Evolutionary conservation across 176 grass and related monocot species (phyloP).

Genomic region (Poa pratensis): DNA sequence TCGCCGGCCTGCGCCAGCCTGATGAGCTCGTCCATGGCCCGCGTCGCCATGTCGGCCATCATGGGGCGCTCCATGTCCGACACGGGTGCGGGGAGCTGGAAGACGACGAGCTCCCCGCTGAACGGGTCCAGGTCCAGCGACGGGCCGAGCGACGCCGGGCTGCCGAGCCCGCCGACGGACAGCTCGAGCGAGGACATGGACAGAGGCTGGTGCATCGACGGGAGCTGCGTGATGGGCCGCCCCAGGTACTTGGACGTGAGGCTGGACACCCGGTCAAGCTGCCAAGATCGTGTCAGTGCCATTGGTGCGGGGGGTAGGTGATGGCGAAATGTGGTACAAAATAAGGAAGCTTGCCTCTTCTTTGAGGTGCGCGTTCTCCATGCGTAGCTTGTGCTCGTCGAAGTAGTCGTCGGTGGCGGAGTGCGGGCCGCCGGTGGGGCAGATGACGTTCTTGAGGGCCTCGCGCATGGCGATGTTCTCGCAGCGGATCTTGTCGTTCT

Average conservation of each 20-base stretch:
- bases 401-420: slow-evolving; percentile 79
- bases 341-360: slow-evolving; percentile 65
- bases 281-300: slow-evolving; percentile 13
- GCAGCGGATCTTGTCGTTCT: slow-evolving; percentile 99
- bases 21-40: slow-evolving; percentile 89
- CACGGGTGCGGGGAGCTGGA: slow-evolving; percentile 56
- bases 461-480: slow-evolving; percentile 97
- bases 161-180: slow-evolving; percentile 64
- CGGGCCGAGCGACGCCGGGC: slow-evolving; percentile 49
- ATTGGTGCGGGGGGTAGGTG: no score
- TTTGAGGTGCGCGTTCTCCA: slow-evolving; percentile 90
- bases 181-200: slow-evolving; percentile 91
- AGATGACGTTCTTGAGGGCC: slow-evolving; percentile 88
- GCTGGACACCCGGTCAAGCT: slow-evolving; percentile 84
- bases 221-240: slow-evolving; percentile 79
- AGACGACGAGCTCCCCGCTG: slow-evolving; percentile 46
- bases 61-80: slow-evolving; percentile 79
- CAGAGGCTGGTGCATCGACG: slow-evolving; percentile 60
- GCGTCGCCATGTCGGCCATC: slow-evolving; percentile 73
- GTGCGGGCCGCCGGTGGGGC: slow-evolving; percentile 72
- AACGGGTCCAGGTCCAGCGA: slow-evolving; percentile 83
- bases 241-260: slow-evolving; percentile 88
- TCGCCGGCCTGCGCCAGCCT: slow-evolving; percentile 69
- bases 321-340: not conserved
- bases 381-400: slow-evolving; percentile 94